These are phyloP conservation scores for Pseudogymnoascus sp. DNA, from an alignment of 2,329 filamentous ascomycete genomes.

Conservation along the genomic window DNA sequence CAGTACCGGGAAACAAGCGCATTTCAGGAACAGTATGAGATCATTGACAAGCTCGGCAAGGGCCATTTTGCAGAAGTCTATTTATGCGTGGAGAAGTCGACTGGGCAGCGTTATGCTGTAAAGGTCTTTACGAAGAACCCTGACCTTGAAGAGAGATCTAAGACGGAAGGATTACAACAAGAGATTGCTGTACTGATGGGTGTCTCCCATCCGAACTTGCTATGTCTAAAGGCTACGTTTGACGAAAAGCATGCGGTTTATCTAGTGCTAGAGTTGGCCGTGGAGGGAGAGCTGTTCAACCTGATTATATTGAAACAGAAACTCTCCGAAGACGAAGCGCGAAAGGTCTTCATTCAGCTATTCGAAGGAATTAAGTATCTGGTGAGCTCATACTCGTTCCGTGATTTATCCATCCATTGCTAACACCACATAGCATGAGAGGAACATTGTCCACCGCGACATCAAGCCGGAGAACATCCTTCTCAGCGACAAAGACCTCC, in stretches of 20 bases:
- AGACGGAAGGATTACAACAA: conserved; percentile 79
- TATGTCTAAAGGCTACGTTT: conserved; percentile 92
- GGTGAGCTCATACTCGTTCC: conserved; percentile 44
- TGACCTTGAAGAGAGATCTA: conserved; percentile 73
- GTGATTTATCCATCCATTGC: conserved; percentile 11
- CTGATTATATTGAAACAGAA: conserved; percentile 87
- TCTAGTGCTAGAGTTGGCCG: conserved; percentile 78
- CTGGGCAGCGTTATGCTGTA: conserved; percentile 76
- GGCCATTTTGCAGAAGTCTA: conserved; percentile 94
- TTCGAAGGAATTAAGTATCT: conserved; percentile 93
- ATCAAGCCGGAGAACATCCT: conserved; percentile 98
- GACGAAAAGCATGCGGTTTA: conserved; percentile 87
- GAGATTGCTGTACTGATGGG: conserved; percentile 96
- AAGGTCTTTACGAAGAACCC: conserved; percentile 87
- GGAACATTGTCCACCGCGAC: conserved; percentile 93
- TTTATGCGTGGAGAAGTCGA: conserved; percentile 76
- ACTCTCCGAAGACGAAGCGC: conserved; percentile 71
- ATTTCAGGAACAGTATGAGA: conserved; percentile 79
- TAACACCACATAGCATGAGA: conserved; percentile 63
- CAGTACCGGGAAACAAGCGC: conserved; percentile 61
- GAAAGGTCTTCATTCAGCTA: conserved; percentile 81
- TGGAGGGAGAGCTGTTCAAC: conserved; percentile 94
- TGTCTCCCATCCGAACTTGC: conserved; percentile 87
- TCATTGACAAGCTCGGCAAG: conserved; percentile 80
- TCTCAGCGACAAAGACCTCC: conserved; percentile 72